A percentile compares a stretch with the other conserved stretches of the same genome.
Conservation (phyloP, 208 protist species). For the Balamuthia mandrillaris region DNA sequence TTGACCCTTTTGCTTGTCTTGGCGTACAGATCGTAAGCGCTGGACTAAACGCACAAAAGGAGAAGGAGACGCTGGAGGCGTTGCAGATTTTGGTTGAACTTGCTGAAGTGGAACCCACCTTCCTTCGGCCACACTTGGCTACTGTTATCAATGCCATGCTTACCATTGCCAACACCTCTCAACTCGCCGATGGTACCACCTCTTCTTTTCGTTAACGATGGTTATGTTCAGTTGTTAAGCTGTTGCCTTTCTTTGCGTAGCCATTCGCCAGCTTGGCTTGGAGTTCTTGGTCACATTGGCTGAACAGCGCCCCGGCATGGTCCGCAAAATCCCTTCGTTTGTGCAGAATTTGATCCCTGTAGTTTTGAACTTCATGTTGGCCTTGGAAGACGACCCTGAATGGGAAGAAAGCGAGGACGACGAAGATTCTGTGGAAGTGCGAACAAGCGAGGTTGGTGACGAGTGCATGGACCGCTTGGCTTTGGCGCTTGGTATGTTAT, state of each 20-base stretch:
- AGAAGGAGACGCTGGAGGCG: slow-evolving; percentile 48
- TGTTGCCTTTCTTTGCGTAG: too few relatives aligned
- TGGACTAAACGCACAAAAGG: slow-evolving; percentile 27
- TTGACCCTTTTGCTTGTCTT: neutral
- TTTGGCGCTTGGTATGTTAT: slow-evolving; percentile 43
- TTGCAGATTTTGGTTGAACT: slow-evolving; percentile 64
- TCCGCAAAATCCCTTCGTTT: slow-evolving; percentile 55
- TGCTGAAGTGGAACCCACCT: slow-evolving; percentile 50
- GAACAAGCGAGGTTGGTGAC: slow-evolving; percentile 59
- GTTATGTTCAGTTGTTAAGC: neutral
- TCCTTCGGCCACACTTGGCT: slow-evolving; percentile 41
- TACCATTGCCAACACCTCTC: slow-evolving; percentile 41
- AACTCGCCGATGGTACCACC: slow-evolving; percentile 47
- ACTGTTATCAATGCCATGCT: slow-evolving; percentile 45
- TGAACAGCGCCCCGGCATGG: slow-evolving; percentile 56
- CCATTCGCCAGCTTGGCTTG: slow-evolving; percentile 65
- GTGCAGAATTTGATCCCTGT: slow-evolving; percentile 47
- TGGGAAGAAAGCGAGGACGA: slow-evolving; percentile 48
- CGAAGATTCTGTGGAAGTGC: slow-evolving; percentile 48
- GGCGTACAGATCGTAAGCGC: slow-evolving; percentile 1
- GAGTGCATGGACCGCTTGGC: slow-evolving; percentile 74
- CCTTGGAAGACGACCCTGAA: slow-evolving; percentile 53
- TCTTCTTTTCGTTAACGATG: neutral
- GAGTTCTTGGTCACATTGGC: slow-evolving; percentile 69
- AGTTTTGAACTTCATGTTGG: slow-evolving; percentile 61